Conservation (phyloP, 2,329 filamentous ascomycete genomes). For the Aspergillus oerlinghausenensis region DNA sequence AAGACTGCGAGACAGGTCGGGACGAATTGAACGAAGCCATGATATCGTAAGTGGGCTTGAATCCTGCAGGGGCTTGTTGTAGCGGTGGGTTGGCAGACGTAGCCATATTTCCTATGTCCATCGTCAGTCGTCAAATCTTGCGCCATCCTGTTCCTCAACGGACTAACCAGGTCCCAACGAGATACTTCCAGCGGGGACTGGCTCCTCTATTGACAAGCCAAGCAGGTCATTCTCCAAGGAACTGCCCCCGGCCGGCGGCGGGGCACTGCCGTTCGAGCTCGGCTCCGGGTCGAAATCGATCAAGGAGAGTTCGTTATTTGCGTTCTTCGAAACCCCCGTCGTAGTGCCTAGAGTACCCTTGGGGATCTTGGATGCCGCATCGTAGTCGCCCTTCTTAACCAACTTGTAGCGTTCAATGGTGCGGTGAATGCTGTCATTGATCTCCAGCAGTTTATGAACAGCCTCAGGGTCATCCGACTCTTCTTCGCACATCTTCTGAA, state of each 20-base stretch:
- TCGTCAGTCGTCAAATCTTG: conserved; percentile 33
- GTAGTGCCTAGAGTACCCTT: conserved; percentile 70
- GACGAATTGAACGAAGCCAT: conserved; percentile 50
- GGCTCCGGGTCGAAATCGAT: conserved; percentile 77
- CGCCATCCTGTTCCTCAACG: conserved; percentile 45
- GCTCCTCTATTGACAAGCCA: conserved; percentile 74
- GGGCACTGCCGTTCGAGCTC: conserved; percentile 42
- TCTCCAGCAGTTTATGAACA: conserved; percentile 89
- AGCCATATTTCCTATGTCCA: conserved; percentile 33
- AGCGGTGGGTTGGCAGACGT: conserved; percentile 25
- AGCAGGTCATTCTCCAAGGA: conserved; percentile 86
- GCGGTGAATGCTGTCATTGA: conserved; percentile 97
- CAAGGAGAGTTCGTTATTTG: conserved; percentile 76
- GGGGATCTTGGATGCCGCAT: conserved; percentile 76
- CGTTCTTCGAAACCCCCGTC: conserved; percentile 60
- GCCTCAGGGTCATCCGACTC: conserved; percentile 96
- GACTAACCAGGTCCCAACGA: conserved; percentile 68
- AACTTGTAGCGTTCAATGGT: conserved; percentile 94
- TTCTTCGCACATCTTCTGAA: conserved; percentile 99
- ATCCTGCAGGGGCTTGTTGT: conserved; percentile 42
- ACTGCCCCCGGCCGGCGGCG: conserved; percentile 50
- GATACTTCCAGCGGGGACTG: conserved; percentile 71
- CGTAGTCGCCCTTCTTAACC: conserved; percentile 90
- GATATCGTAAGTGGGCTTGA: conserved; percentile 54
- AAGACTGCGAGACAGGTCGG: conserved; percentile 44